Evolutionary conservation across 1,139 yeast species (phyloP).

Genomic region (Yamadazyma friedrichii): DNA sequence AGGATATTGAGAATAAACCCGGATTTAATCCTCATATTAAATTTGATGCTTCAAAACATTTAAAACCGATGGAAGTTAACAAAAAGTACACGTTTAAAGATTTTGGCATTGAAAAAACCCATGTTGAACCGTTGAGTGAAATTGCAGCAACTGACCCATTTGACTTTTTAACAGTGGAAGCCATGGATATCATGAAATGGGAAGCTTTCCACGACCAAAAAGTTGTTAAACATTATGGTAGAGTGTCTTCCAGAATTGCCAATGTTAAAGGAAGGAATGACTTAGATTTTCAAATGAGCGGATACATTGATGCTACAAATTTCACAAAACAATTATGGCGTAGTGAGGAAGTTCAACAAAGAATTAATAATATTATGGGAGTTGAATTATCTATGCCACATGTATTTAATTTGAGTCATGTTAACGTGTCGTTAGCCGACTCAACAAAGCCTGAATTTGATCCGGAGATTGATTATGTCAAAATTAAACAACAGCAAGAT

Average conservation of each 20-base stretch:
- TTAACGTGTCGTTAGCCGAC: constrained; percentile 26
- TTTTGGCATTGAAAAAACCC: constrained; percentile 26
- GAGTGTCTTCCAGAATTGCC: constrained; percentile 16
- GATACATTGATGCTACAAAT: constrained; percentile 23
- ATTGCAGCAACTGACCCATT: constrained; percentile 33
- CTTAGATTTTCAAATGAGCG: constrained; percentile 30
- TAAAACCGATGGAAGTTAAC: constrained; percentile 7
- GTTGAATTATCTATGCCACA: constrained; percentile 21
- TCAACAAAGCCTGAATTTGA: constrained; percentile 9
- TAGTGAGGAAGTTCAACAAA: constrained; percentile 18
- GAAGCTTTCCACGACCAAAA: constrained; percentile 24
- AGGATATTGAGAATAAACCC: constrained; percentile 19
- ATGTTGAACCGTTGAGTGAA: constrained; percentile 21
- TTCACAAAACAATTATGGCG: constrained; percentile 24
- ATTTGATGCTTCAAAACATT: constrained; percentile 26
- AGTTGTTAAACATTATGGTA: constrained; percentile 25
- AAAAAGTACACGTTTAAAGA: constrained; percentile 17
- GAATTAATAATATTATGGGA: constrained; percentile 22
- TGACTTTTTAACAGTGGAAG: constrained; percentile 28
- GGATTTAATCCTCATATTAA: constrained; percentile 23
- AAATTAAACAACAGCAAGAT: constrained; percentile 13
- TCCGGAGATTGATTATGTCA: constrained; percentile 10
- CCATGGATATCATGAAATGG: constrained; percentile 28
- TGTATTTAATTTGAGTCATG: constrained; percentile 23
- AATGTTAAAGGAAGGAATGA: constrained; percentile 17